Conservation (phyloP, 2,329 filamentous ascomycete genomes). For the Coniella lustricola region DNA sequence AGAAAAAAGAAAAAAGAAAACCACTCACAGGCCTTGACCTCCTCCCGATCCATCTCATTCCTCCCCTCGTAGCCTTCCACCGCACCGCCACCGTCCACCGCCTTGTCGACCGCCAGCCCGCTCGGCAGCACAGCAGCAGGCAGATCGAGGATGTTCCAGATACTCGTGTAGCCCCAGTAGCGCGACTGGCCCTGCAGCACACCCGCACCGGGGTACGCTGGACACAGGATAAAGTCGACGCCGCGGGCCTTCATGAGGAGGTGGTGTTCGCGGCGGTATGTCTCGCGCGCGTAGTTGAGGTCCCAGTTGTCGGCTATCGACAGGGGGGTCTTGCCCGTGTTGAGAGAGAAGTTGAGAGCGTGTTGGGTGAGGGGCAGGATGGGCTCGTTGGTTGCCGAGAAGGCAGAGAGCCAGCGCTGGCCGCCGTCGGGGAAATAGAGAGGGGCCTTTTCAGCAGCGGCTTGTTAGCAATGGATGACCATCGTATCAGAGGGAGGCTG, state of each 20-base stretch:
- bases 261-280: constrained; percentile 14
- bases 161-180: constrained; percentile 19
- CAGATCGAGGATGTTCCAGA: constrained; percentile 20
- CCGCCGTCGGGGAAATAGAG: constrained; percentile 11
- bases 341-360: constrained; percentile 9
- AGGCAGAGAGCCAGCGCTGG: constrained; percentile 6
- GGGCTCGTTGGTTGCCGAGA: constrained; percentile 14
- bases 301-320: constrained; percentile 9
- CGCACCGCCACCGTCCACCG: constrained; percentile 7
- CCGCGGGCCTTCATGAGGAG: constrained; percentile 11
- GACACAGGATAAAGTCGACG: constrained; percentile 15
- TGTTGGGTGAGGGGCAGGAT: constrained; percentile 14
- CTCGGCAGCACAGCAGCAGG: constrained; percentile 19
- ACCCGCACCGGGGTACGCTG: constrained; percentile 12
- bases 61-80: constrained; percentile 7
- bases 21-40: constrained; percentile 12
- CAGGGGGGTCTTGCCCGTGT: constrained; percentile 6
- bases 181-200: constrained; percentile 13
- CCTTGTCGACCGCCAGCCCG: constrained; percentile 6
- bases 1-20: not conserved
- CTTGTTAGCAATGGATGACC: not conserved
- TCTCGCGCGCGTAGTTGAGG: constrained; percentile 6
- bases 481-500: not conserved
- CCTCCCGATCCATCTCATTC: constrained; percentile 8
- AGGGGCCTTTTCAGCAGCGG: not conserved